A percentile compares a stretch with the other conserved stretches of the same genome.
Conservation (phyloP, 208 protist species). For the Vickermania ingenoplastis region DNA sequence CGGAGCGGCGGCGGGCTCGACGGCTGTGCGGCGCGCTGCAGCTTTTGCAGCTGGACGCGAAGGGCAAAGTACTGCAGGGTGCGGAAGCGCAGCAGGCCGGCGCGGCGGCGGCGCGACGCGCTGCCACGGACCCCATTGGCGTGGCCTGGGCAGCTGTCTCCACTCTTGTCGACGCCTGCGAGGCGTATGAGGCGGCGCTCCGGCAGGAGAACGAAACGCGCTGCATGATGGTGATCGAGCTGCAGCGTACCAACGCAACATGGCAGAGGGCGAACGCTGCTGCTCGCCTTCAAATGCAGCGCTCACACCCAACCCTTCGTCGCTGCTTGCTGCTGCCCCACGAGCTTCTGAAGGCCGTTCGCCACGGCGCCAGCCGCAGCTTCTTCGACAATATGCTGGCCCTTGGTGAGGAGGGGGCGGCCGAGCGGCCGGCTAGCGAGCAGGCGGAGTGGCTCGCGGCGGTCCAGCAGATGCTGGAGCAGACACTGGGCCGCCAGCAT, state of each 20-base stretch:
- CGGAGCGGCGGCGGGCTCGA: neutral
- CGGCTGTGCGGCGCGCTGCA: neutral
- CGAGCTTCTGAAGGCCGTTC: neutral
- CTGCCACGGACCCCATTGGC: neutral
- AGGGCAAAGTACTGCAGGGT: neutral
- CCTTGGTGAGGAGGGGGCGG: neutral
- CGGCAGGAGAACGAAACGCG: constrained; percentile 34
- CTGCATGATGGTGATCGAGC: constrained; percentile 15
- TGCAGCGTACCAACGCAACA: constrained; percentile 6
- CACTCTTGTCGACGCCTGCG: constrained; percentile 10
- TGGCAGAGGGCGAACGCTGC: constrained; percentile 9
- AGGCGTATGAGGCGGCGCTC: constrained; percentile 20
- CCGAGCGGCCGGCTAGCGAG: no score
- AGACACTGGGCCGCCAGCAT: no score
- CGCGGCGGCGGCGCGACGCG: no score
- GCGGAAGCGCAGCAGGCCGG: neutral
- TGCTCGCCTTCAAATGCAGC: constrained; percentile 10
- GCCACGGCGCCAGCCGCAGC: neutral
- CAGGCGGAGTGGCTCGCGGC: no score
- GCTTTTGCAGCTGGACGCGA: neutral
- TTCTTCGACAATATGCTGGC: neutral
- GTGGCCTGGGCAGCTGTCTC: constrained; percentile 3
- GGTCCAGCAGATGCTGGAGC: no score
- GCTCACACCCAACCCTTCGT: constrained; percentile 17
- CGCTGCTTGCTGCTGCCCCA: neutral